phyloP scores from a whole-genome alignment of 306 rosid species.

The Luffa aegyptiaca region DNA sequence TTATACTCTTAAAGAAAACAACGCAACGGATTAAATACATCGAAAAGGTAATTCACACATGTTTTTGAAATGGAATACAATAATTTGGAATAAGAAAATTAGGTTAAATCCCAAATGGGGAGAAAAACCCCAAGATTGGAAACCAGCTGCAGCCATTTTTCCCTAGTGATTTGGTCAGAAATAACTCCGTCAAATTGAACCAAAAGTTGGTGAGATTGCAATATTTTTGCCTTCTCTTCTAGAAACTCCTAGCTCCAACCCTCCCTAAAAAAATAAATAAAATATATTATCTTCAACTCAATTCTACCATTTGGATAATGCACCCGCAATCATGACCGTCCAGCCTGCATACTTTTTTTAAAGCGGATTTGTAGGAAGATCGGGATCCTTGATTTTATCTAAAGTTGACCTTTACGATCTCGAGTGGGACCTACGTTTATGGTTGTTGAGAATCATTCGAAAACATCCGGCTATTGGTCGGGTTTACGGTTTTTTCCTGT shows the following conservation, averaged over 20 bases:
- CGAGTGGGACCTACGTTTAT: neutral
- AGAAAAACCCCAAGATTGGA: neutral
- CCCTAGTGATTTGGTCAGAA: constrained; percentile 2
- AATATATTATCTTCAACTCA: neutral
- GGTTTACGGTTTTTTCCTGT: neutral
- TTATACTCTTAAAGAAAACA: neutral
- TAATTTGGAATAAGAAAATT: neutral
- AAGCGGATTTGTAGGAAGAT: neutral
- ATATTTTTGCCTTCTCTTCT: neutral
- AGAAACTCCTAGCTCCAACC: neutral
- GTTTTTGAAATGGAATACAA: neutral
- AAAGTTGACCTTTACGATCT: neutral
- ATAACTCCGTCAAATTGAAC: neutral
- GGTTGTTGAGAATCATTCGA: constrained; percentile 6
- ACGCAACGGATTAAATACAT: neutral
- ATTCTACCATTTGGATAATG: neutral
- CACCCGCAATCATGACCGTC: neutral
- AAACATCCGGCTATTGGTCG: neutral
- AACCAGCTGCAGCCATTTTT: neutral
- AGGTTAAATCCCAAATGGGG: neutral
- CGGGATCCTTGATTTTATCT: neutral
- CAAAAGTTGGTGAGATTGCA: constrained; percentile 4
- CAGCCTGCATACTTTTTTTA: neutral
- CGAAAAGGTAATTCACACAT: neutral
- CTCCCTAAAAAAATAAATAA: neutral